These are phyloP conservation scores for Magnaporthiopsis rhizophila DNA, from an alignment of 2,329 filamentous ascomycete species.

Conservation along the genomic window DNA sequence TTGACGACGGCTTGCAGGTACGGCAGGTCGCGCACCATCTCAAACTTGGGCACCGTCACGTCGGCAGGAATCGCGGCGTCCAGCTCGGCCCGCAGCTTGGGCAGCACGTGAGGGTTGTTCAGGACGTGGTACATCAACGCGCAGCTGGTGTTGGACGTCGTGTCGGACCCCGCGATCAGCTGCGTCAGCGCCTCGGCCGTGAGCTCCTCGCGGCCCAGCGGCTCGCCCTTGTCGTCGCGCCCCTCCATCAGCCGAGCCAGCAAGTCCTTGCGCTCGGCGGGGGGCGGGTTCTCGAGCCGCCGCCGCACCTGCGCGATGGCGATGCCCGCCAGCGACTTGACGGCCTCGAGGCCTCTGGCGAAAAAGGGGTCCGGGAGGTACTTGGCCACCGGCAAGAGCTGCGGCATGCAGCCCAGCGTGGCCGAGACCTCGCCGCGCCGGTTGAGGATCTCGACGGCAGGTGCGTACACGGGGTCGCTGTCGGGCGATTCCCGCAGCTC, in stretches of 20 bases:
- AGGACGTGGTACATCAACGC: conserved; percentile 73
- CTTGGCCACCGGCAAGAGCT: conserved; percentile 69
- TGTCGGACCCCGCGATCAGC: conserved; percentile 73
- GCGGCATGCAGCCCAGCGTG: conserved; percentile 66
- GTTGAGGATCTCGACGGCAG: conserved; percentile 83
- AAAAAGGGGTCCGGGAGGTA: conserved; percentile 82
- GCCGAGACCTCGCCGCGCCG: conserved; percentile 79
- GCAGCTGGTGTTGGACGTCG: conserved; percentile 72
- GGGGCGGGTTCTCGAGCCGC: conserved; percentile 61
- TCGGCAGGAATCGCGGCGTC: conserved; percentile 58
- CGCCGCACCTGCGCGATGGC: conserved; percentile 74
- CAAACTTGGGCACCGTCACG: conserved; percentile 59
- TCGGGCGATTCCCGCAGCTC: conserved; percentile 59
- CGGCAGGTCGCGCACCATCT: conserved; percentile 64
- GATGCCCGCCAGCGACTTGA: conserved; percentile 78
- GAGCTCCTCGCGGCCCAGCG: conserved; percentile 68
- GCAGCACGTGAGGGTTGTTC: conserved; percentile 60
- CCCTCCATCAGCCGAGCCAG: conserved; percentile 80
- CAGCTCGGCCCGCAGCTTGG: conserved; percentile 67
- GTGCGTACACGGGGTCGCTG: conserved; percentile 57
- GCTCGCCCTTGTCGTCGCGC: conserved; percentile 69
- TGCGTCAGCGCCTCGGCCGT: conserved; percentile 87
- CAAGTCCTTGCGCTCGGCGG: conserved; percentile 65
- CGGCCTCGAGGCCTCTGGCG: conserved; percentile 61
- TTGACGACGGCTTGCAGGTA: conserved; percentile 25